These are phyloP conservation scores for Melanogaster broomeanus DNA, from an alignment of 768 basidiomycete species.

Conservation along the genomic window DNA sequence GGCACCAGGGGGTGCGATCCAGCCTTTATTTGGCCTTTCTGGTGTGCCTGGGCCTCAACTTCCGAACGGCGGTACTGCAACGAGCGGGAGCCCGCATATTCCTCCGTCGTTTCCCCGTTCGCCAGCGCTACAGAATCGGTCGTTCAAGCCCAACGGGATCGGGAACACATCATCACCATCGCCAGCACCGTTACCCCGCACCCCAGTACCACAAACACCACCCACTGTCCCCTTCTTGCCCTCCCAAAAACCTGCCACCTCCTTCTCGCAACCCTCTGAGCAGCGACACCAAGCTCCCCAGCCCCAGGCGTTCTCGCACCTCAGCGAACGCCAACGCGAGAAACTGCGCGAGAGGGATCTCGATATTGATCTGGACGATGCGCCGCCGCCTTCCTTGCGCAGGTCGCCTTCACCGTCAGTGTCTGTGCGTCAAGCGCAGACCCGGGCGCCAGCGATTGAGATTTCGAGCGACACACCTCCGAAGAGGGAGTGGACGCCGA, in stretches of 20 bases:
- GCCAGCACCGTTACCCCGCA: constrained; percentile 22
- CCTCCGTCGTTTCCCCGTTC: background rate
- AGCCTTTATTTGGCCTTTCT: constrained; percentile 12
- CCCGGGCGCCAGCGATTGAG: constrained; percentile 29
- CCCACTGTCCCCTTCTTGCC: constrained; percentile 13
- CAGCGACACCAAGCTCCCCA: constrained; percentile 11
- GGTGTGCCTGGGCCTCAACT: constrained; percentile 1
- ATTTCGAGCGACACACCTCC: constrained; percentile 28
- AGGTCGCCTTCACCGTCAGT: constrained; percentile 31
- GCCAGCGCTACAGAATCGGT: constrained; percentile 1
- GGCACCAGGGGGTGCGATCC: constrained; percentile 16
- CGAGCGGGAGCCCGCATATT: background rate
- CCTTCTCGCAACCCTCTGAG: constrained; percentile 6
- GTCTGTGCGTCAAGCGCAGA: constrained; percentile 14
- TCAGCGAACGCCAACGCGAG: constrained; percentile 26
- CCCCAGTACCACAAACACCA: constrained; percentile 17
- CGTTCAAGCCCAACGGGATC: constrained; percentile 11
- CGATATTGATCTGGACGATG: constrained; percentile 42
- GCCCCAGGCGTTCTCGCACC: constrained; percentile 9
- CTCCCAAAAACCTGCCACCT: constrained; percentile 18
- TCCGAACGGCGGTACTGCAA: no score
- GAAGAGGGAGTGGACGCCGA: constrained; percentile 30
- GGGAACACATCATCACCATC: constrained; percentile 3
- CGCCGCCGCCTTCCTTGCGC: constrained; percentile 43
- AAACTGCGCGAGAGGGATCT: constrained; percentile 21